phyloP scores from a whole-genome alignment of 2,329 filamentous ascomycete genomes.

The Bertia moriformis region DNA sequence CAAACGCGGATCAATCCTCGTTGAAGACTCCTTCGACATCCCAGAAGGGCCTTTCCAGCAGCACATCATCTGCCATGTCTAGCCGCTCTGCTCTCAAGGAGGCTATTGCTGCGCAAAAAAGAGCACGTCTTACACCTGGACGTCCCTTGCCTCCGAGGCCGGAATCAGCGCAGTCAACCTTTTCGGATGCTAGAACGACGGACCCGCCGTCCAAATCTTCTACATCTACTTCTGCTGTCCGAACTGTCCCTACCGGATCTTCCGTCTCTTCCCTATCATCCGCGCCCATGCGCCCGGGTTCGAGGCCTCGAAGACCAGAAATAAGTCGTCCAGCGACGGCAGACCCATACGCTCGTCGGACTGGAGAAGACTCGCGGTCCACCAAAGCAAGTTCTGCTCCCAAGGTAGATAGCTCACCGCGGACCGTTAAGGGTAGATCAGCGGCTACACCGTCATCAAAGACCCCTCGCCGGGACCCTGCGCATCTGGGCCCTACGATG shows the following conservation, averaged over 20 bases:
- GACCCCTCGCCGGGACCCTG: too few relatives aligned
- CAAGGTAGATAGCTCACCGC: too few relatives aligned
- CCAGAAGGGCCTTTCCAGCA: not conserved
- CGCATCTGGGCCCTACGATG: too few relatives aligned
- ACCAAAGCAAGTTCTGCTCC: too few relatives aligned
- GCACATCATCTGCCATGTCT: conserved; percentile 5
- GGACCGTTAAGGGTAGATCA: too few relatives aligned
- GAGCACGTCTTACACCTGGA: not conserved
- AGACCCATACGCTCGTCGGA: not conserved
- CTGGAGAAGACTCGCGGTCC: too few relatives aligned
- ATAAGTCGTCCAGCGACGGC: not conserved
- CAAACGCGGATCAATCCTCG: conserved; percentile 20
- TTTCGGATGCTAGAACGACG: not conserved
- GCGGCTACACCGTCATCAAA: not conserved
- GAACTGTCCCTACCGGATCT: not conserved
- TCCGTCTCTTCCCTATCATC: not conserved
- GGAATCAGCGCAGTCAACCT: not conserved
- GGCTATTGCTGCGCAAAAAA: conserved; percentile 44
- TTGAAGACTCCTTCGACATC: not conserved
- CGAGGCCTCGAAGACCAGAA: not conserved
- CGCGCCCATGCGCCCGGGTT: not conserved
- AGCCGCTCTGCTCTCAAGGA: conserved; percentile 33
- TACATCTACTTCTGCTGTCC: not conserved
- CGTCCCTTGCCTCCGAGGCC: not conserved
- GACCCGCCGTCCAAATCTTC: not conserved